Conservation (phyloP, 2,329 filamentous ascomycete species). For the Sclerotinia spermophila region DNA sequence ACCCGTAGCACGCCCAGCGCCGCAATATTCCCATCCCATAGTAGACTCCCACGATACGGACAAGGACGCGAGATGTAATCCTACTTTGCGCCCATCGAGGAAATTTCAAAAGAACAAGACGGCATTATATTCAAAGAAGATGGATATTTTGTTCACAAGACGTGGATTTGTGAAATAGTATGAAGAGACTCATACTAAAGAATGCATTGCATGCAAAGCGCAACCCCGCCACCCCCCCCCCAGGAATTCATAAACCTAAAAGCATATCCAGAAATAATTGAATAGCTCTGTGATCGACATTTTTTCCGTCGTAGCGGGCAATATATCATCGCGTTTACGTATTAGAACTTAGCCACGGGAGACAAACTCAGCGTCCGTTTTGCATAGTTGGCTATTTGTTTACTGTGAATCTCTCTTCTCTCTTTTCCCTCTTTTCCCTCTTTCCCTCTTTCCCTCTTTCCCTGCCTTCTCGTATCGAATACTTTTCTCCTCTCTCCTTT, state of each 20-base stretch:
- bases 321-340: constrained; percentile 33
- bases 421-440: too few relatives aligned
- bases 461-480: not conserved
- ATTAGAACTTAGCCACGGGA: constrained; percentile 30
- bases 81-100: constrained; percentile 42
- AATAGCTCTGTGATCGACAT: constrained; percentile 35
- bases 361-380: constrained; percentile 20
- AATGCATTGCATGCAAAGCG: constrained; percentile 17
- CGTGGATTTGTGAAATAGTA: constrained; percentile 43
- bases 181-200: constrained; percentile 31
- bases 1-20: constrained; percentile 39
- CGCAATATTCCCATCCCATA: constrained; percentile 36
- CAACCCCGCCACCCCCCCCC: too few relatives aligned
- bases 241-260: constrained; percentile 27
- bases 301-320: constrained; percentile 35
- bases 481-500: too few relatives aligned
- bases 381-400: constrained; percentile 34
- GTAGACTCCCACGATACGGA: too few relatives aligned
- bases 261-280: constrained; percentile 23
- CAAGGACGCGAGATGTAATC: too few relatives aligned
- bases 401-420: not conserved
- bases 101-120: constrained; percentile 44
- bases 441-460: too few relatives aligned
- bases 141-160: constrained; percentile 49
- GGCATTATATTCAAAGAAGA: constrained; percentile 46